A percentile compares a stretch with the other conserved stretches of the same genome.
Conservation (phyloP, 164 flowering plant species). For the Vitis rupestris region DNA sequence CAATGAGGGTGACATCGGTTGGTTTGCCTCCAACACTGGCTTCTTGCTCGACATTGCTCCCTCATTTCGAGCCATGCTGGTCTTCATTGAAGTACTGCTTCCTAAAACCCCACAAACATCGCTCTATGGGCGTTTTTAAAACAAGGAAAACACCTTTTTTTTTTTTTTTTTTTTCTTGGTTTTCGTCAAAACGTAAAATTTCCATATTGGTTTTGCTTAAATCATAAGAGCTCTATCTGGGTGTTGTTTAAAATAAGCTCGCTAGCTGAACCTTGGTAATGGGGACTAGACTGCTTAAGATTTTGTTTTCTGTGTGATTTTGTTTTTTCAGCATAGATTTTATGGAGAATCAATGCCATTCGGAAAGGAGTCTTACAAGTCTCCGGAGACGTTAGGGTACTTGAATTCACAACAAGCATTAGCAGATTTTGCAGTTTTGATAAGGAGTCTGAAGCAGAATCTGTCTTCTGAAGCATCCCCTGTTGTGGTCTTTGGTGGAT, state of each 20-base stretch:
- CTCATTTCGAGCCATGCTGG: constrained; percentile 43
- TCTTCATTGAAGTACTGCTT: constrained; percentile 47
- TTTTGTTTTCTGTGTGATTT: background rate
- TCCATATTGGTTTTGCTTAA: background rate
- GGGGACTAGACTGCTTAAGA: too few relatives aligned
- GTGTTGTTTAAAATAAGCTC: background rate
- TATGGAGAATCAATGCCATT: constrained; percentile 69
- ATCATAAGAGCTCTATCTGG: background rate
- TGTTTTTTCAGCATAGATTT: constrained; percentile 47
- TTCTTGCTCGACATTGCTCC: constrained; percentile 61
- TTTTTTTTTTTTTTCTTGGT: background rate
- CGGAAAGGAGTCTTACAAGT: constrained; percentile 43
- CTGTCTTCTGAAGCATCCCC: constrained; percentile 59
- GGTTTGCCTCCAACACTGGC: constrained; percentile 62
- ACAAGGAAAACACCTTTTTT: background rate
- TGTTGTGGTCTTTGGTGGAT: constrained; percentile 65
- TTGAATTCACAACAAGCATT: constrained; percentile 59
- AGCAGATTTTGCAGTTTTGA: constrained; percentile 59
- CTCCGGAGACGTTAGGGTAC: constrained; percentile 53
- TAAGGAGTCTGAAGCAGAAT: constrained; percentile 52
- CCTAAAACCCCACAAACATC: background rate
- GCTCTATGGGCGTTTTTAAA: background rate
- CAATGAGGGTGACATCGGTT: constrained; percentile 57
- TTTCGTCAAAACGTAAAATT: background rate
- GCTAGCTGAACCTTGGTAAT: background rate